Evolutionary conservation across 2,329 filamentous ascomycete genomes (phyloP), one percentile per base, ranked within the genome.

Genomic region (Fusarium tjaetaba): DNA sequence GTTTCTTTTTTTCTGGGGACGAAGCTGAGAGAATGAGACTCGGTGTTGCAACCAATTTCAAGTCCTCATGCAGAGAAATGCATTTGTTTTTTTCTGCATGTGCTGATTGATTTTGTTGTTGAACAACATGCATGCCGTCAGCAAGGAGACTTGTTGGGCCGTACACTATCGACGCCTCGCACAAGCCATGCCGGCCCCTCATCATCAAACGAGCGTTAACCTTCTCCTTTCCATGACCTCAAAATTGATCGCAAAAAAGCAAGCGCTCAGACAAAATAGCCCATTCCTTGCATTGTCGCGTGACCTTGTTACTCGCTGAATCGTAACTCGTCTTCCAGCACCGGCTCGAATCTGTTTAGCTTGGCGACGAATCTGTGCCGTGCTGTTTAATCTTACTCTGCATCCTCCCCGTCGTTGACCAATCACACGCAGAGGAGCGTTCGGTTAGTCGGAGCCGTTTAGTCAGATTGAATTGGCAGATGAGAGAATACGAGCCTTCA

Each of bases 361-460:
- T 62, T 58, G 60, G 60, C 52, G 34, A 22, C n/a, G 16, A 38
- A 46, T 28, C 30, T 24, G 46, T 42, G 36, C 48, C 41, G 51
- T 58, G 52, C 41, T 55, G 51, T 32, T 32, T 32, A 70, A 57
- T 57, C 58, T 52, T 24, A 61, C 46, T 32, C 34, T 30, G 24
- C 30, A n/a, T 49, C 38, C 57, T 28, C 26, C 7, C 2, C 10
- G 1, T 2, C 1, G 9, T 3, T 13, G 20, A 1, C 67, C 65
- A 70, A 70, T 70, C 8, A 39, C 4, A 28, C 7, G 7, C 10
- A 18, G 24, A 20, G 7, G 7, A 46, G 30, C 14, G 18, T 22
- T 65, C 67, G 65, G 67, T 70, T 70, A 70, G 51, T 53, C 65
- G 67, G 65, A 58, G 49, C 41, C 41, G 63, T 49, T 49, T 68